Percentiles rank a stretch among this genome's conserved stretches.
Evolutionary conservation across 1,139 yeast genomes (phyloP).

Genomic region (Saccharomyces hybrid): DNA sequence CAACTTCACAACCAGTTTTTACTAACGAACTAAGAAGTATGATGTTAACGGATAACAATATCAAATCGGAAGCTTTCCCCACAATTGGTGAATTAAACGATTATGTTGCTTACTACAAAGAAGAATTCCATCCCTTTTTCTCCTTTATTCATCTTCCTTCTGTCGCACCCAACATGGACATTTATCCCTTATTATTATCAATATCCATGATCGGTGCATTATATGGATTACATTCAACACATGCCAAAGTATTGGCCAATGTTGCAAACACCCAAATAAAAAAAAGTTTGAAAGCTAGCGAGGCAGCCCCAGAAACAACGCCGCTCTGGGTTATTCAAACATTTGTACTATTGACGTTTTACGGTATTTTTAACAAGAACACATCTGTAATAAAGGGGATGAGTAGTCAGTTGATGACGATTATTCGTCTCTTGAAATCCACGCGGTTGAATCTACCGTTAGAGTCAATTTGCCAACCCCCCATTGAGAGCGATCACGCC

Average conservation of each 20-base stretch:
- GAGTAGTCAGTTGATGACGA: conserved; percentile 65
- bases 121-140: conserved; percentile 70
- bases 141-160: conserved; percentile 78
- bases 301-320: conserved; percentile 49
- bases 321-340: conserved; percentile 86
- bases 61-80: conserved; percentile 54
- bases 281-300: conserved; percentile 56
- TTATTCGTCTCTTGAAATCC: conserved; percentile 71
- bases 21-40: conserved; percentile 44
- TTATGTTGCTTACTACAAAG: conserved; percentile 61
- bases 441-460: conserved; percentile 68
- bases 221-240: conserved; percentile 71
- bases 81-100: conserved; percentile 64
- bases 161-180: conserved; percentile 48
- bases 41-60: conserved; percentile 45
- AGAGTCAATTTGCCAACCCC: conserved; percentile 55
- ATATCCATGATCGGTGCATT: conserved; percentile 91
- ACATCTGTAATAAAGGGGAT: conserved; percentile 63
- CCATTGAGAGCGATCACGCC: conserved; percentile 33
- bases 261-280: conserved; percentile 72
- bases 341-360: conserved; percentile 67
- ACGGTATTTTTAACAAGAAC: conserved; percentile 77
- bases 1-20: conserved; percentile 26
- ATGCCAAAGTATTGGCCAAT: conserved; percentile 70
- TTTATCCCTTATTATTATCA: conserved; percentile 65